phyloP scores from a whole-genome alignment of 768 basidiomycete species.

The Xanthoconium purpureum region DNA sequence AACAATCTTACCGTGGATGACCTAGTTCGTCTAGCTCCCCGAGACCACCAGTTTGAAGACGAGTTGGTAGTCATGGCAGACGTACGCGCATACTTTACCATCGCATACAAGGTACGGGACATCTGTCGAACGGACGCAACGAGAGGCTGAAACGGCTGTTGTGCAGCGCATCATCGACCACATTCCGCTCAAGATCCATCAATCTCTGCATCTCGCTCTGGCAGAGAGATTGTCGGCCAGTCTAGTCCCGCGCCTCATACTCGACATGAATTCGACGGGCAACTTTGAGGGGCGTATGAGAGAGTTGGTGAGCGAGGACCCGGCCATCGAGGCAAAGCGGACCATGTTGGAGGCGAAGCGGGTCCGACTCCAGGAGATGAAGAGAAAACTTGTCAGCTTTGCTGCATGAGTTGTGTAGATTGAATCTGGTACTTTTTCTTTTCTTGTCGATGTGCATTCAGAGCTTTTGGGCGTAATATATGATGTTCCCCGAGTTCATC shows the following conservation, averaged over 20 bases:
- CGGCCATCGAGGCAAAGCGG: slow-evolving; percentile 34
- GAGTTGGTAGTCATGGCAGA: slow-evolving; percentile 53
- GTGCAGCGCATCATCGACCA: slow-evolving; percentile 54
- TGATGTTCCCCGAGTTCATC: too few relatives aligned
- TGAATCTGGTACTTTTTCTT: not conserved
- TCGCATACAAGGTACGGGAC: slow-evolving; percentile 48
- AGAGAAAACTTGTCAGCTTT: slow-evolving; percentile 34
- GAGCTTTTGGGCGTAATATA: not conserved
- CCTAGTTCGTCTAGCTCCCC: slow-evolving; percentile 25
- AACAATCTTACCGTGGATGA: slow-evolving; percentile 17
- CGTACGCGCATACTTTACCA: slow-evolving; percentile 54
- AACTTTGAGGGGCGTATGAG: slow-evolving; percentile 33
- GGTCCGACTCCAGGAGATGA: slow-evolving; percentile 39
- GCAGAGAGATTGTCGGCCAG: slow-evolving; percentile 33
- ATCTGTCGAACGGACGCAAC: not conserved
- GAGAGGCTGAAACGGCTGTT: not conserved
- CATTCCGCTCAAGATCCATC: slow-evolving; percentile 49
- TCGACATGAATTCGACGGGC: slow-evolving; percentile 8
- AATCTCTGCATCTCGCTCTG: slow-evolving; percentile 40
- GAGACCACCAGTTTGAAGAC: slow-evolving; percentile 31
- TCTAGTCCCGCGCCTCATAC: slow-evolving; percentile 36
- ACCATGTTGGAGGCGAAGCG: slow-evolving; percentile 33
- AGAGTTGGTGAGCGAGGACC: slow-evolving; percentile 47
- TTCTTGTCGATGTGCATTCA: not conserved
- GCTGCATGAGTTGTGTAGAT: slow-evolving; percentile 5